Base-by-base conservation (phyloP, 331 rosid genomes). In the Pyrus hybrid region DNA sequence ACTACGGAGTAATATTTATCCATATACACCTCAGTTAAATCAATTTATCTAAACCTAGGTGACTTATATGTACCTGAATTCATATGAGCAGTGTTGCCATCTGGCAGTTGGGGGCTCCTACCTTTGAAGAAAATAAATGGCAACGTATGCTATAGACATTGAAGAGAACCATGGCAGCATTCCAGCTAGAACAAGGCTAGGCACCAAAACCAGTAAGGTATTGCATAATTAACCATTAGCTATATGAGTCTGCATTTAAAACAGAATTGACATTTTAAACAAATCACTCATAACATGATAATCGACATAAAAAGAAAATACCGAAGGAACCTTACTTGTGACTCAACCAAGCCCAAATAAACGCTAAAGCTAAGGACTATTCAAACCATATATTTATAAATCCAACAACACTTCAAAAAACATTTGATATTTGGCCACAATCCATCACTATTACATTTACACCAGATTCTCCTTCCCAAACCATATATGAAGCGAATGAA, bases 71-170 rank as follows among this genome's bases (percentile, higher is more conserved):
- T 79, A 82, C 95, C 93, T 74, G 88, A 85, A 80, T 84, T 87
- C 61, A 81, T 86, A 65, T 85, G 67, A 54, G 96, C 83, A 76
- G 83, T 86, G 82, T 87, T 88, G 80, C 79, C 86, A 83, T 90
- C 97, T 2, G 99, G 93, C 51, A 92, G 85, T 41, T 97, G 97
- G 62, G 85, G 99, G 63, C 97, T 89, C 45, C 99, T 94, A 80
- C 86, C 90, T 85, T 93, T 90, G 82, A 94, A 87, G 86, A 97
- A 94, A 82, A 94, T 84, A 74, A 92, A 60, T 22, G 96, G 97
- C 78, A 88, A 71, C 20, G 68, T n/a, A 47, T 43, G 84, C 74
- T 78, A 90, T 68, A 68, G 97, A 88, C 80, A 43, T 4, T 43
- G 49, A 43, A 43, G 97, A 90, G 84, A 94, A 92, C 93, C 93